Conservation (phyloP, 1,139 yeast species). For the Debaryomyces fabryi region DNA sequence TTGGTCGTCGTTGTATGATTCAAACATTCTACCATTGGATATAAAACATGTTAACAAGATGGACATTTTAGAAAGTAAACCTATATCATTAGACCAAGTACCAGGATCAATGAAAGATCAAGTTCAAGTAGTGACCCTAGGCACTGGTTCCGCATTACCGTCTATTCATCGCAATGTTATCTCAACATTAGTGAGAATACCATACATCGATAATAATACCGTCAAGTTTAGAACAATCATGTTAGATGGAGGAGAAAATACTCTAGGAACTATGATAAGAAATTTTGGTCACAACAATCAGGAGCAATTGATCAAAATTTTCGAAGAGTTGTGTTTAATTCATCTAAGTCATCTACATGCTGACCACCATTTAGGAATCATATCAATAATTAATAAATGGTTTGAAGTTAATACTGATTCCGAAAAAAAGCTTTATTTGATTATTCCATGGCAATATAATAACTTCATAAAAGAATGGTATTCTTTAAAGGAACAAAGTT, state of each 20-base stretch:
- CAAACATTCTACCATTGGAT: conserved; percentile 38
- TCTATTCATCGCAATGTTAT: conserved; percentile 82
- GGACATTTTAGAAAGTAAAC: conserved; percentile 21
- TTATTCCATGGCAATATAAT: conserved; percentile 77
- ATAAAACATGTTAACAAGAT: conserved; percentile 18
- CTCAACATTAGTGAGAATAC: conserved; percentile 73
- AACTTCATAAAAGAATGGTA: conserved; percentile 74
- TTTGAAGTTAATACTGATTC: conserved; percentile 36
- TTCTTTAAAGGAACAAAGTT: conserved; percentile 47
- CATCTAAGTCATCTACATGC: conserved; percentile 93
- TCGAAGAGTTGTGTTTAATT: conserved; percentile 62
- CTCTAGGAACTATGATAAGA: conserved; percentile 72
- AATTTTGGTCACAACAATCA: conserved; percentile 50
- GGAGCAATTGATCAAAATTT: conserved; percentile 36
- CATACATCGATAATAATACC: conserved; percentile 33
- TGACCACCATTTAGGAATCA: conserved; percentile 90
- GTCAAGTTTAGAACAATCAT: conserved; percentile 49
- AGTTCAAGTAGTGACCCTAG: conserved; percentile 76
- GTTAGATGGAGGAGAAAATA: conserved; percentile 94
- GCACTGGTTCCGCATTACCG: conserved; percentile 95
- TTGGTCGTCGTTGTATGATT: conserved; percentile 49
- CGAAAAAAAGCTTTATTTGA: conserved; percentile 48
- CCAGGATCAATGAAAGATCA: conserved; percentile 43
- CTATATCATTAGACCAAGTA: conserved; percentile 23
- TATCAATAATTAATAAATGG: conserved; percentile 75